Base-by-base conservation (phyloP, 768 basidiomycete genomes). In the Strobilomyces confusus region DNA sequence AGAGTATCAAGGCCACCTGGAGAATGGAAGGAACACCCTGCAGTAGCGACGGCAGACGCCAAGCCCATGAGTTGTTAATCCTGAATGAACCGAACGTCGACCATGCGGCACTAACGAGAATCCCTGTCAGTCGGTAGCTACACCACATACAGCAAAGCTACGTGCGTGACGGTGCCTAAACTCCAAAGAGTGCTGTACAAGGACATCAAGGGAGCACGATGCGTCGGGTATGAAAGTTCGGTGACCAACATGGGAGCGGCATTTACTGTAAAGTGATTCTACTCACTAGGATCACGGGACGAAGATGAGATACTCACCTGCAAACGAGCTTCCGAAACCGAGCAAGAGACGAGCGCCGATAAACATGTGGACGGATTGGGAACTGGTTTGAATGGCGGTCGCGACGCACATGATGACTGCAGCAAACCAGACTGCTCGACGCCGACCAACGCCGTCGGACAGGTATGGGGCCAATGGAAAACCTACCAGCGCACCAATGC, bases 201-300 rank as follows among this genome's bases (percentile, higher is more conserved):
- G 3, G 29, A 29, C 29, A 29, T 29, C 29, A 29, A 29, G 9
- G 29, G 29, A 29, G 29, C 29, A 29, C 29, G 29, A 29, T 29
- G 29, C 29, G 29, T 29, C 29, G 29, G 29, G 29, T 29, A 92
- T 1, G 91, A 78, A n/a, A 93, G 71, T 71, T 94, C 92, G 44
- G 89, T 86, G 51, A 93, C 82, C 72, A 93, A 72, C 76, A 92
- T 80, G 13, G 92, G 90, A 12, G 91, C 89, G 48, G 89, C 83
- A 62, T 82, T 84, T 22, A 80, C 81, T 77, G 64, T 49, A 29
- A 43, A 9, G 29, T 29, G 29, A 29, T 29, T 29, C 29, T 29
- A 29, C 29, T 29, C 29, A 9, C 29, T 4, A 29, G 29, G 29
- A 29, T 29, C 29, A 9, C 9, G 29, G 6, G 29, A 29, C 9